These are phyloP conservation scores for Vaccinium darrowii DNA, from an alignment of 148 eudicot genomes.

Conservation along the genomic window DNA sequence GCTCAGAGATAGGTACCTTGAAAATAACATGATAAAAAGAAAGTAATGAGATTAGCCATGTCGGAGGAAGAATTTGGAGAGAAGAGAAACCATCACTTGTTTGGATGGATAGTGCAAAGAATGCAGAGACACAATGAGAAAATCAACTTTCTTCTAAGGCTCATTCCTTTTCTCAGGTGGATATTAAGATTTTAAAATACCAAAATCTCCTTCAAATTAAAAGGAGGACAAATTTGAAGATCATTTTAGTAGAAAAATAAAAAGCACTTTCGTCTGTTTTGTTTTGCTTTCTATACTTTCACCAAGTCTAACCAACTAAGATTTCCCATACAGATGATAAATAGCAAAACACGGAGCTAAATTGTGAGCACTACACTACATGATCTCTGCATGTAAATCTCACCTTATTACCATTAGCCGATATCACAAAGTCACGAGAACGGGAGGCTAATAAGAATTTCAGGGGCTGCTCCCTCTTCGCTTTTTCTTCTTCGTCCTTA, in stretches of 20 bases:
- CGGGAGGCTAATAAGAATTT: conserved; percentile 39
- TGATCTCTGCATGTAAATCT: not conserved
- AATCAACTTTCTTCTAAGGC: not conserved
- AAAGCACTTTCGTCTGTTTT: not conserved
- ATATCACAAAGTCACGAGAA: conserved; percentile 45
- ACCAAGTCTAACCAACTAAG: not conserved
- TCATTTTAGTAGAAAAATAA: not conserved
- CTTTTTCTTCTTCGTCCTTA: conserved; percentile 38
- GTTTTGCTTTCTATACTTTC: not conserved
- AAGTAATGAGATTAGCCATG: not conserved
- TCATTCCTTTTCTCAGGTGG: not conserved
- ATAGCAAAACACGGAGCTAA: not conserved
- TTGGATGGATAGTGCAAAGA: not conserved
- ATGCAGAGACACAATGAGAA: not conserved
- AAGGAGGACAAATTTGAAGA: not conserved
- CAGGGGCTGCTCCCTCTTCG: conserved; percentile 40
- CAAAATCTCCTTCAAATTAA: not conserved
- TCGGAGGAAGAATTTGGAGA: not conserved
- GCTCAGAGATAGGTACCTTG: conserved; percentile 57
- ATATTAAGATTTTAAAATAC: not conserved
- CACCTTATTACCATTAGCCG: conserved; percentile 40
- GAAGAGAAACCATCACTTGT: not conserved
- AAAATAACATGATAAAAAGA: not conserved
- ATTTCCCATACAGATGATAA: not conserved
- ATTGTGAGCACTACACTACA: not conserved